These are phyloP conservation scores for Tulasnella sp. DNA, from an alignment of 768 basidiomycete species.

Conservation along the genomic window DNA sequence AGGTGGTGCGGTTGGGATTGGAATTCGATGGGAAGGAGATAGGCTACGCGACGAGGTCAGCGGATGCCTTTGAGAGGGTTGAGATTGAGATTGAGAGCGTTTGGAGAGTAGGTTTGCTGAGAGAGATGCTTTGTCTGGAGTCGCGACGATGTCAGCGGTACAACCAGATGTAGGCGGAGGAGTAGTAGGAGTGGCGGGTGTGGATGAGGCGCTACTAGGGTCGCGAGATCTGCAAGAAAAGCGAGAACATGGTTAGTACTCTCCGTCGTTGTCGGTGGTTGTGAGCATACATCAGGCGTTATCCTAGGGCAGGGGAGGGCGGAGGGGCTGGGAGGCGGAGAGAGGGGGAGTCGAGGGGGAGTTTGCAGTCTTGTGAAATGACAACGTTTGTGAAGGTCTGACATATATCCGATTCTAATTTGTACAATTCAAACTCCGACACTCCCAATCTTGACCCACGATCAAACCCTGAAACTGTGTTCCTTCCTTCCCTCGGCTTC, in stretches of 20 bases:
- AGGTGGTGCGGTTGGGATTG: not conserved
- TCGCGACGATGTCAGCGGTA: constrained; percentile 50
- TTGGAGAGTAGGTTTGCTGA: not conserved
- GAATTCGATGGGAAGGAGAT: constrained; percentile 3
- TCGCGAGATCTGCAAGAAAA: constrained; percentile 69
- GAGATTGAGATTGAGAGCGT: constrained; percentile 27
- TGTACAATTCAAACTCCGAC: constrained; percentile 7
- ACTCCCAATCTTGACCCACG: not conserved
- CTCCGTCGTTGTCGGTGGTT: constrained; percentile 31
- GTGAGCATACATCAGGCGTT: constrained; percentile 15
- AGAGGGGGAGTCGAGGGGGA: constrained; percentile 44
- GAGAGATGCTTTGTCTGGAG: constrained; percentile 33
- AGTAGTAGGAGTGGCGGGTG: constrained; percentile 29
- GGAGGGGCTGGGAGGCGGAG: constrained; percentile 32
- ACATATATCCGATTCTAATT: not conserved
- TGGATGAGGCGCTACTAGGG: constrained; percentile 54
- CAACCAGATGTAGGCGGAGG: constrained; percentile 38
- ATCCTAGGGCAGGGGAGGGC: constrained; percentile 36
- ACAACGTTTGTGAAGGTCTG: not conserved
- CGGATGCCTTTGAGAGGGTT: constrained; percentile 17
- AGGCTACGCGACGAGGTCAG: constrained; percentile 33
- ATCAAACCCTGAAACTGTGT: not conserved
- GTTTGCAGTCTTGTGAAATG: constrained; percentile 6
- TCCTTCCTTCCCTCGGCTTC: constrained; percentile 3
- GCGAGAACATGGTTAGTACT: not conserved